Base-by-base conservation (phyloP, 2,329 filamentous ascomycete species). In the Hypoxylon sp. region DNA sequence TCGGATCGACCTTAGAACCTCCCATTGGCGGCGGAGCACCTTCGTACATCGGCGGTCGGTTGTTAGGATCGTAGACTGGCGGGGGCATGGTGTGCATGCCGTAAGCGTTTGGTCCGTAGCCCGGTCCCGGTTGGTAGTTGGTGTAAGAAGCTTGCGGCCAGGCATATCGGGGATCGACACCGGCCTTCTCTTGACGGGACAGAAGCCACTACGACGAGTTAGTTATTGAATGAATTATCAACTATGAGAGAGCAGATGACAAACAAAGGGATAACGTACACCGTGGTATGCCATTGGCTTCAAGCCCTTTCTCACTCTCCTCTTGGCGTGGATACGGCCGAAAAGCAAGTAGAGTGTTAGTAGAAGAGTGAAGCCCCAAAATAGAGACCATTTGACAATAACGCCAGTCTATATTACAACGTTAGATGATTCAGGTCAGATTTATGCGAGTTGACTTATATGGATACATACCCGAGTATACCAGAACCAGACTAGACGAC, bases 321-420 rank as follows among this genome's bases (percentile, higher is more conserved):
- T 81, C 77, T 88, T 88, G 50, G 92, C 93, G 80, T 95, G 93
- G 51, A 87, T 80, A 78, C 92, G 91, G 67, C 91, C 92, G 66
- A 88, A 84, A 59, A 92, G 72, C 74, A 94, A 83, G 84, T 90
- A 93, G 46, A 84, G 74, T 58, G 88, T 78, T 74, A 93, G 80
- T 66, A 89, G 62, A 61, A 85, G 65, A 73, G 92, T 82, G 71
- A 95, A 77, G 69, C 83, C 81, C 67, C 87, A 86, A 75, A 94
- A 88, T 66, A 95, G 81, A 51, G 86, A 84, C 88, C 92, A 95
- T 80, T 93, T 92, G 74, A 94, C 83, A 64, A 90, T 90, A 62
- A 86, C 80, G 63, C 88, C 90, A 37, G 84, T 86, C 89, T 92
- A 67, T 54, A 52, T 3, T 51, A 48, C 19, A 4, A 10, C 9